Evolutionary conservation across 2,329 filamentous ascomycete species (phyloP).

Genomic region (Penicillium psychrosexuale): DNA sequence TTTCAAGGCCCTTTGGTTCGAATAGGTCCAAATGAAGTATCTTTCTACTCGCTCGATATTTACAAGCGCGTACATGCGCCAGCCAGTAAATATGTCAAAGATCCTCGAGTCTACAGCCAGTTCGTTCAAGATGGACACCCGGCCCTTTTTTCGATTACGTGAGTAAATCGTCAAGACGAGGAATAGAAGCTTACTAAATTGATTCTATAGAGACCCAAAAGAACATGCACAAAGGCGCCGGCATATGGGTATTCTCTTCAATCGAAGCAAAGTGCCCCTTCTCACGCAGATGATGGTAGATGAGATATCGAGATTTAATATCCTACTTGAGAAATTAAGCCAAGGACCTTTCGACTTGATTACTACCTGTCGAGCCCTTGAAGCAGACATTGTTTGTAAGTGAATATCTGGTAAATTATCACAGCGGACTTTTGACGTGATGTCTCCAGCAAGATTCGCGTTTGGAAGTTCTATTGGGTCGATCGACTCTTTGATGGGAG

Average conservation of each 20-base stretch:
- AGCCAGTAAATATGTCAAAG: not conserved
- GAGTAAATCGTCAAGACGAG: not conserved
- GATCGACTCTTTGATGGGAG: not conserved
- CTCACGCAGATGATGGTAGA: not conserved
- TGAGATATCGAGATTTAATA: not conserved
- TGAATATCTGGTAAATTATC: not conserved
- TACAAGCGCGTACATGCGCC: not conserved
- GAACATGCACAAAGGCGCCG: not conserved
- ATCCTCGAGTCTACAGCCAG: not conserved
- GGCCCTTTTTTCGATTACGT: not conserved
- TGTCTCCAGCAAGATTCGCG: not conserved
- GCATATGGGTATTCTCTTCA: not conserved
- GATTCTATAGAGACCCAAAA: not conserved
- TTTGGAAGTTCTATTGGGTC: not conserved
- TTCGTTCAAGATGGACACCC: not conserved
- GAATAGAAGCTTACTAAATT: not conserved
- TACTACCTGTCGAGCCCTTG: not conserved
- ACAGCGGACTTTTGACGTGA: not conserved
- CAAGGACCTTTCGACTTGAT: not conserved
- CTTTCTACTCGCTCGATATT: not conserved
- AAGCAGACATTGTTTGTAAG: not conserved
- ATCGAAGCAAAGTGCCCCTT: not conserved
- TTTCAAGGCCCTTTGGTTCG: not conserved
- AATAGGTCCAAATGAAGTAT: not conserved
- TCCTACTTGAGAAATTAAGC: not conserved